Evolutionary conservation across 805 yeast genomes (phyloP).

Genomic region (Priceomyces haplophilus): DNA sequence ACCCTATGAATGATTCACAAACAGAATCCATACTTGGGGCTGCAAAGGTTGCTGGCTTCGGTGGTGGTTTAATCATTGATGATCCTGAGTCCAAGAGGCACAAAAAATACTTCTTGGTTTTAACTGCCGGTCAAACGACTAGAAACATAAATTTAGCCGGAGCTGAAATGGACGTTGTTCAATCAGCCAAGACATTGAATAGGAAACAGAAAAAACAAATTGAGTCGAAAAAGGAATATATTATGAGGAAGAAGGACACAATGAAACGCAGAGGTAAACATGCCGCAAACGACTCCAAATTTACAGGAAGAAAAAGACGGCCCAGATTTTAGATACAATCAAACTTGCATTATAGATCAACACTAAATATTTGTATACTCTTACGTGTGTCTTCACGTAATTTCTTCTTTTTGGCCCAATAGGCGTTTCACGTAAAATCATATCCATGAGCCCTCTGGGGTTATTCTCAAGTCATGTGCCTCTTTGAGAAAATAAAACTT

Average conservation of each 20-base stretch:
- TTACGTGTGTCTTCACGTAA: neutral
- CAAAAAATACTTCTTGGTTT: constrained; percentile 84
- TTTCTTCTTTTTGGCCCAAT: too few relatives aligned
- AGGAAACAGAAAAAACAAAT: constrained; percentile 51
- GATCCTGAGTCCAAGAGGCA: constrained; percentile 91
- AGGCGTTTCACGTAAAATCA: too few relatives aligned
- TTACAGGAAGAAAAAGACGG: constrained; percentile 73
- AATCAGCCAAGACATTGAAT: constrained; percentile 35
- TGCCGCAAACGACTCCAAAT: constrained; percentile 88
- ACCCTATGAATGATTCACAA: constrained; percentile 88
- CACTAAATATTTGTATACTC: neutral
- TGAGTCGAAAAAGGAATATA: constrained; percentile 78
- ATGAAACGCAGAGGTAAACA: constrained; percentile 87
- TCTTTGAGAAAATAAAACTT: neutral
- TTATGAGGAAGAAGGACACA: constrained; percentile 86
- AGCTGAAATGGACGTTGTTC: constrained; percentile 73
- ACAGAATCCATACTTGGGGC: constrained; percentile 72
- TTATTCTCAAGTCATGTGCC: neutral
- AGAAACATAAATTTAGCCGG: constrained; percentile 74
- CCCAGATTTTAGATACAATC: constrained; percentile 30
- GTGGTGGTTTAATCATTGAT: constrained; percentile 92
- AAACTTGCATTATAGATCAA: neutral
- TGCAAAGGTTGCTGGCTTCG: constrained; percentile 93
- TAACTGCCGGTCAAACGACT: constrained; percentile 82
- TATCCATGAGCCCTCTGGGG: too few relatives aligned